These are phyloP conservation scores for Solanum corneliomulleri DNA, from an alignment of 257 asterid genomes.

Conservation along the genomic window DNA sequence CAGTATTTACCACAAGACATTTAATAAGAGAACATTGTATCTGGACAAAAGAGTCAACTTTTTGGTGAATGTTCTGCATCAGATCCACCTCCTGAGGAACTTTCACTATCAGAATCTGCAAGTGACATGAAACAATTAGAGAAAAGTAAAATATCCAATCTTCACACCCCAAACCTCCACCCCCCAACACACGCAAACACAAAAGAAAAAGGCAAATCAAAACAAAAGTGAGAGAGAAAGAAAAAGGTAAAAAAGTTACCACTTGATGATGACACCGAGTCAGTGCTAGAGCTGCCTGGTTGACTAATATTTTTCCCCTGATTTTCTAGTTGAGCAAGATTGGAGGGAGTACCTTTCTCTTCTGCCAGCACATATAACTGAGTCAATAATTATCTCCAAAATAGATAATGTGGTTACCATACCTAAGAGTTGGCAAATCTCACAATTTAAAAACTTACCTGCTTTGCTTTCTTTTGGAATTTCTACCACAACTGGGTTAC, in stretches of 20 bases:
- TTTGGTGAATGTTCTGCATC: conserved; percentile 37
- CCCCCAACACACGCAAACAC: neutral
- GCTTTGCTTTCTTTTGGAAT: conserved; percentile 29
- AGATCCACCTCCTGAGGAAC: conserved; percentile 59
- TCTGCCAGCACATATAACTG: conserved; percentile 16
- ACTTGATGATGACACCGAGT: conserved; percentile 61
- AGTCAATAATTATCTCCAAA: neutral
- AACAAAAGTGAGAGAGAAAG: neutral
- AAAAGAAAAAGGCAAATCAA: neutral
- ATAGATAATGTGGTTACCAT: neutral
- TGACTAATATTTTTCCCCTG: conserved; percentile 21
- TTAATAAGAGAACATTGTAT: conserved; percentile 13
- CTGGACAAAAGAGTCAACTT: conserved; percentile 21
- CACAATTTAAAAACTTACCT: conserved; percentile 24
- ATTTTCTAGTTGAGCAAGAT: conserved; percentile 37
- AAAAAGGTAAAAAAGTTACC: conserved; percentile 20
- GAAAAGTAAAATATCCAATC: neutral
- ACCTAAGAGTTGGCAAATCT: neutral
- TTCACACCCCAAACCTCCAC: neutral
- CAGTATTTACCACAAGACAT: neutral
- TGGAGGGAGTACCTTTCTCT: conserved; percentile 26
- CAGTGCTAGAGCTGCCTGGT: conserved; percentile 50
- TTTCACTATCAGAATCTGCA: conserved; percentile 66
- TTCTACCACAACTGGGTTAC: conserved; percentile 30
- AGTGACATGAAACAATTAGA: neutral